These are phyloP conservation scores for Botryotinia convoluta DNA, from an alignment of 2,329 filamentous ascomycete species.

Conservation along the genomic window DNA sequence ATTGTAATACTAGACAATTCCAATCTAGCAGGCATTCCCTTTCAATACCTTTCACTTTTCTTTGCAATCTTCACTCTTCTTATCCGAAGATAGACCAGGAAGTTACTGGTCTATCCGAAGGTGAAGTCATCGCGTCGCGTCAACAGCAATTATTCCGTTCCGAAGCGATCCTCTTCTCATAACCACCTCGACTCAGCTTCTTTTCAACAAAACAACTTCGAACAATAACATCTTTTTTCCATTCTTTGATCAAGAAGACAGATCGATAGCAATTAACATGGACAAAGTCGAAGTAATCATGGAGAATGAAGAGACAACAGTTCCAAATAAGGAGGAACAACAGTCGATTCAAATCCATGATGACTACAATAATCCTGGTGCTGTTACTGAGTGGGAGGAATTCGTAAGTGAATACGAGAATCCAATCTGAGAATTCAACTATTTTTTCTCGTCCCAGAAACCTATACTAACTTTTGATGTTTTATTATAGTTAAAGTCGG, in stretches of 20 bases:
- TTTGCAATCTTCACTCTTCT: background rate
- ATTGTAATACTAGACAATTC: too few species aligned
- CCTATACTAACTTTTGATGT: background rate
- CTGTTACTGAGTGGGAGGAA: background rate
- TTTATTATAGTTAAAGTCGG: background rate
- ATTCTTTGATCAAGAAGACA: background rate
- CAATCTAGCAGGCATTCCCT: background rate
- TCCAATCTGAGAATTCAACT: background rate
- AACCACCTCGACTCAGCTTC: background rate
- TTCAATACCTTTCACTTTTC: too few species aligned
- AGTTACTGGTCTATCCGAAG: background rate
- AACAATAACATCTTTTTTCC: background rate
- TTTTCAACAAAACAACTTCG: background rate
- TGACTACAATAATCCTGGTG: background rate
- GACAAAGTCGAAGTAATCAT: background rate
- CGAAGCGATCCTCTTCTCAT: background rate
- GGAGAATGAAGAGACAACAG: too few species aligned
- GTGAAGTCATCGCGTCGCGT: background rate
- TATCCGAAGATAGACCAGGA: background rate
- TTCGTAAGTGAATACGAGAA: background rate
- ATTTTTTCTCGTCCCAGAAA: background rate
- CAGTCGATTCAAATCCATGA: background rate
- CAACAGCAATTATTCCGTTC: background rate
- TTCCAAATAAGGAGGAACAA: background rate
- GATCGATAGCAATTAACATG: background rate